These are phyloP conservation scores for Aegle marmelos DNA, from an alignment of 345 rosid species.

Conservation along the genomic window DNA sequence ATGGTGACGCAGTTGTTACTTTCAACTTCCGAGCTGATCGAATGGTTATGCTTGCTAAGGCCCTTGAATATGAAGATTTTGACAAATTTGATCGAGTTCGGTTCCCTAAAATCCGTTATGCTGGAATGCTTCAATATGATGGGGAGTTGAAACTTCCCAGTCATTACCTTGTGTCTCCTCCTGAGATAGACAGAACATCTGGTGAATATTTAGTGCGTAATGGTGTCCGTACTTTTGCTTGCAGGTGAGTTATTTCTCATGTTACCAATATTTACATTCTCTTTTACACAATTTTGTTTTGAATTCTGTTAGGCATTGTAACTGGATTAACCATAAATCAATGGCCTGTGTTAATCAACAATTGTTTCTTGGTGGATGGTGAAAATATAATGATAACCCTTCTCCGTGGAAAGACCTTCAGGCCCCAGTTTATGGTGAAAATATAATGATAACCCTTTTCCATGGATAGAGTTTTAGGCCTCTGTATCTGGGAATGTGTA, in stretches of 20 bases:
- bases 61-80: constrained; percentile 85
- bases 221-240: constrained; percentile 83
- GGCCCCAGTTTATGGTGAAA: too few species aligned
- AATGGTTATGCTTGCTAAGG: constrained; percentile 93
- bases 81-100: constrained; percentile 94
- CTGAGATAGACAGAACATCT: constrained; percentile 93
- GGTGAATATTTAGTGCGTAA: constrained; percentile 90
- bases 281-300: background rate
- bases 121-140: constrained; percentile 99
- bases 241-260: constrained; percentile 55
- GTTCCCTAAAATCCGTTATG: constrained; percentile 76
- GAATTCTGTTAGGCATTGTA: background rate
- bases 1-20: constrained; percentile 97
- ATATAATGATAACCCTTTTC: background rate
- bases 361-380: background rate
- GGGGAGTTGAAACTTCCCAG: constrained; percentile 90
- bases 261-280: background rate
- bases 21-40: constrained; percentile 95
- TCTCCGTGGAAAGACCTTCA: too few species aligned
- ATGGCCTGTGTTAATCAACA: background rate
- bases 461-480: too few species aligned
- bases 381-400: background rate
- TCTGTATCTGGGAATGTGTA: background rate
- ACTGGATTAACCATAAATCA: background rate
- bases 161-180: constrained; percentile 91